These are phyloP conservation scores for Colletotrichum abscissum DNA, from an alignment of 2,329 filamentous ascomycete species.

Conservation along the genomic window DNA sequence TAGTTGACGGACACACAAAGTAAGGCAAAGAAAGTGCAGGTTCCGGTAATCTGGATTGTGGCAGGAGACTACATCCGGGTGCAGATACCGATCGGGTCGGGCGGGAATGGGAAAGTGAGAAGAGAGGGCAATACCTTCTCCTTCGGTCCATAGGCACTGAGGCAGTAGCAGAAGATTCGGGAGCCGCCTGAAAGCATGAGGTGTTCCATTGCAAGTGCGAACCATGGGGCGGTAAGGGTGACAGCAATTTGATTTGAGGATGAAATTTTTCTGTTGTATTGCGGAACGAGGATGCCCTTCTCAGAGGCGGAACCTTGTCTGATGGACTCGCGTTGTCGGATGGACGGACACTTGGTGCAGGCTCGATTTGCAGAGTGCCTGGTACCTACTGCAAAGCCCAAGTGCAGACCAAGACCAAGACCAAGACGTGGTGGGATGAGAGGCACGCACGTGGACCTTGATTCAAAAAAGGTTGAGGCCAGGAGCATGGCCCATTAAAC, in stretches of 20 bases:
- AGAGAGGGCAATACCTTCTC: background rate
- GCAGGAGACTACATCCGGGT: slow-evolving; percentile 1
- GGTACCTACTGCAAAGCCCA: background rate
- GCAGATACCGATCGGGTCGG: slow-evolving; percentile 9
- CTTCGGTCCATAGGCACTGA: background rate
- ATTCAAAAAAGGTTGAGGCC: background rate
- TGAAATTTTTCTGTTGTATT: background rate
- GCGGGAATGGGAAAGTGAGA: background rate
- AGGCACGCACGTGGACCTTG: background rate
- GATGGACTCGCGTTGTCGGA: background rate
- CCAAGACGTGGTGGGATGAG: background rate
- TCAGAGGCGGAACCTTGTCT: slow-evolving; percentile 10
- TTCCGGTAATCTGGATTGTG: slow-evolving; percentile 15
- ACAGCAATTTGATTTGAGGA: background rate
- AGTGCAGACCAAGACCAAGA: background rate
- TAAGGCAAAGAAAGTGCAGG: background rate
- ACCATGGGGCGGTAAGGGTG: background rate
- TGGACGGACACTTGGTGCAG: background rate
- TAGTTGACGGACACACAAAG: background rate
- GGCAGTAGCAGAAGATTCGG: background rate
- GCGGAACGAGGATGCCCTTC: slow-evolving; percentile 15
- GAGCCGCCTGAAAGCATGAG: background rate
- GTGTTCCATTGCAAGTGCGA: background rate
- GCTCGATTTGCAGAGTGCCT: background rate
- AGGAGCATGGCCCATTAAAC: slow-evolving; percentile 16